phyloP scores from a whole-genome alignment of 169 alveolate species.

The Perkinsus olseni region DNA sequence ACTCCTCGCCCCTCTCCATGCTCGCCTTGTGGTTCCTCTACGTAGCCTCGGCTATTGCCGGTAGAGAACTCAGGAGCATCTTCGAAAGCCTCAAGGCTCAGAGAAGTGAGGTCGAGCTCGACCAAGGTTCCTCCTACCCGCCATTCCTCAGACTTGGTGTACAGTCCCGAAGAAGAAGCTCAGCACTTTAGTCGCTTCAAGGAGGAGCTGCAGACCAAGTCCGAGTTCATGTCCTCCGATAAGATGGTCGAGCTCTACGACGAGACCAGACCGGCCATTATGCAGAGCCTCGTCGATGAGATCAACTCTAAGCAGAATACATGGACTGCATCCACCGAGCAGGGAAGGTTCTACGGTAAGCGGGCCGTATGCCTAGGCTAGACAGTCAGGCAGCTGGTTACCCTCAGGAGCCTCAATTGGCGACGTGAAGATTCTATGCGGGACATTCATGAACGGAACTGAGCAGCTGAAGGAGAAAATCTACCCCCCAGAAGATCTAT shows the following conservation, averaged over 20 bases:
- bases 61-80: no score
- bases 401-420: background rate
- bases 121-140: no score
- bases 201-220: background rate
- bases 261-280: background rate
- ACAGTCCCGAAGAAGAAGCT: background rate
- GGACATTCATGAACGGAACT: background rate
- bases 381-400: background rate
- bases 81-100: no score
- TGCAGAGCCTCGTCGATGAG: background rate
- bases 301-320: background rate
- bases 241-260: background rate
- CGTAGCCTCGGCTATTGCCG: no score
- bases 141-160: background rate
- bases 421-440: background rate
- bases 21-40: no score
- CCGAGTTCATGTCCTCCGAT: background rate
- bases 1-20: no score
- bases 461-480: background rate
- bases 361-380: background rate
- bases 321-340: background rate
- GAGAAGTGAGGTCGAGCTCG: no score
- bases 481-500: background rate
- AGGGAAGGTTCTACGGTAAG: background rate
- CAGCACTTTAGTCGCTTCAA: background rate